Percentiles rank a stretch among this genome's conserved stretches.
Conservation (phyloP, 352 stramenopile species). For the Phytophthora kernoviae region DNA sequence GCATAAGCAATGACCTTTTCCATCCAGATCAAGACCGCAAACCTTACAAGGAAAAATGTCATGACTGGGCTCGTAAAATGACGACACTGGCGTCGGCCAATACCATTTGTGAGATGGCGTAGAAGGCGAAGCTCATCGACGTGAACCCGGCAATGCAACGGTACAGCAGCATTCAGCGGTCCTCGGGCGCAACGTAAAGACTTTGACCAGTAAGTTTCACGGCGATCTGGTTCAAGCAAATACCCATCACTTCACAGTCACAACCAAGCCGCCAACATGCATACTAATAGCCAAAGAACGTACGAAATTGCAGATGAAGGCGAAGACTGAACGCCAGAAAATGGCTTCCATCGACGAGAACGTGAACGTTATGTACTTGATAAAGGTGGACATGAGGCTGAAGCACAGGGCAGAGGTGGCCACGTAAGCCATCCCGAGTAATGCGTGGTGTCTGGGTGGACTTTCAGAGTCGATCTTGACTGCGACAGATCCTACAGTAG, state of each 20-base stretch:
- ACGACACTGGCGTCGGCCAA: constrained; percentile 65
- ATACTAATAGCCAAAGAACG: constrained; percentile 14
- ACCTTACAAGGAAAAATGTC: constrained; percentile 63
- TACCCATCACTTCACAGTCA: too few relatives aligned
- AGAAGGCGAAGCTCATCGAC: constrained; percentile 66
- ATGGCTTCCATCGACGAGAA: constrained; percentile 74
- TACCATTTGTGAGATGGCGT: constrained; percentile 71
- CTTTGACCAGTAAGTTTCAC: constrained; percentile 28
- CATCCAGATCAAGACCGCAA: background rate
- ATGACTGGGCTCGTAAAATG: constrained; percentile 65
- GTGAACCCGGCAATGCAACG: constrained; percentile 59
- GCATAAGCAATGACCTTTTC: constrained; percentile 11
- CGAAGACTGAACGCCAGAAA: constrained; percentile 62
- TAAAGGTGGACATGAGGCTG: constrained; percentile 71
- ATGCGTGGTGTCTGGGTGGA: constrained; percentile 43
- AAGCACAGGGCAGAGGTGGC: constrained; percentile 68
- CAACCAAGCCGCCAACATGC: too few relatives aligned
- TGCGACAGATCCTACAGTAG: background rate
- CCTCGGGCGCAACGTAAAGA: constrained; percentile 39
- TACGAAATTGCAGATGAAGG: constrained; percentile 59
- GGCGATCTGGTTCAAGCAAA: constrained; percentile 1
- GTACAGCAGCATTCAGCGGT: constrained; percentile 49
- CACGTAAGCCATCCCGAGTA: constrained; percentile 58
- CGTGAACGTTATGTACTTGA: constrained; percentile 68
- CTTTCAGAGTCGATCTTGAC: constrained; percentile 1